Evolutionary conservation across 495 filamentous ascomycete species (phyloP), one percentile per base, ranked within the genome.

Genomic region (Penicillium goetzii): DNA sequence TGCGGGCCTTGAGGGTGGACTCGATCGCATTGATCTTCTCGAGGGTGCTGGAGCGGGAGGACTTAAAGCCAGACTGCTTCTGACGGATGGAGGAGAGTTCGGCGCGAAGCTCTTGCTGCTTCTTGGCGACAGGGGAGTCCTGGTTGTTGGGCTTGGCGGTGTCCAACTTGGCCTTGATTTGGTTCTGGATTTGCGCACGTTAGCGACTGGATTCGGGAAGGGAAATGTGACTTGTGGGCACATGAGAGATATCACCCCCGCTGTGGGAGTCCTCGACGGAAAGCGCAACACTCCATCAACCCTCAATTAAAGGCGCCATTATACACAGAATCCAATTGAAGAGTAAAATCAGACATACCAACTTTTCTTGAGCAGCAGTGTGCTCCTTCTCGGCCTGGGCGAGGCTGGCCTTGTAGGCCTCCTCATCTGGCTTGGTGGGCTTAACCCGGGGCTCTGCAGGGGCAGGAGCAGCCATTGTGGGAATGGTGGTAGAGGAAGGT

Each of bases 21-120:
- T 97, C 94, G 43, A 96, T 82, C 34, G 84, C 84, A 81, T 91
- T 93, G 77, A 98, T 90, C 79, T 93, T 89, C 60, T 97, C 93
- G 60, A 90, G 84, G 71, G 90, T 88, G 72, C 83, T 84, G 63
- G 82, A 84, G 32, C 93, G 88, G 43, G 86, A 85, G 34, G 86
- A 83, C 83, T 98, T 99, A 80, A 91, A 91, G 25, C 83, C 87
- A 57, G 86, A 88, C 76, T 97, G 94, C 80, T 93, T 87, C 68
- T 87, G 83, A 26, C 88, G 86, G 76, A 99, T 96, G 41, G 80
- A 69, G 59, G 79, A 78, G 61, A 90, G 82, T 73, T 96, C 86
- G 41, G 84, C 75, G 65, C 89, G 88, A 51, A 97, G 88, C 70
- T 97, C 92, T 73, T 91, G 85, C 65, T 93, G 90, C 68, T 86